phyloP scores from a whole-genome alignment of 2,329 filamentous ascomycete species.

The Ceratocystis diversiconidia region DNA sequence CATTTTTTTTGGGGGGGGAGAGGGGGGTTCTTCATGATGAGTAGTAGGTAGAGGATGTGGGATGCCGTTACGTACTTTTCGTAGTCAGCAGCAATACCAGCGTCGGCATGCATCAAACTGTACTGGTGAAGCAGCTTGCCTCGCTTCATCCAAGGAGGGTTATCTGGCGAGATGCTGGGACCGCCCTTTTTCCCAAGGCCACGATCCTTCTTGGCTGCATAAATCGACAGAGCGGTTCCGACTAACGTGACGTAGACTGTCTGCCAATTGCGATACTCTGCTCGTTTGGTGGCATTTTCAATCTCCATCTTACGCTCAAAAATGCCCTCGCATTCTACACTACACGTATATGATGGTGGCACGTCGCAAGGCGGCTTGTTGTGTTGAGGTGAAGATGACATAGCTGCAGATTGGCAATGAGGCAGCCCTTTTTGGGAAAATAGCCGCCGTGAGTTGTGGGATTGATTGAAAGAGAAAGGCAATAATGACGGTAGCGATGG shows the following conservation, averaged over 20 bases:
- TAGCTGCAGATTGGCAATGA: neutral
- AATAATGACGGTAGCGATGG: neutral
- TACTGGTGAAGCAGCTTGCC: conserved; percentile 51
- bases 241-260: conserved; percentile 48
- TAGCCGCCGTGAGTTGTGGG: conserved; percentile 15
- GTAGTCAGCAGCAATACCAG: conserved; percentile 60
- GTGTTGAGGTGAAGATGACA: conserved; percentile 17
- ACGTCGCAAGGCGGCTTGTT: conserved; percentile 29
- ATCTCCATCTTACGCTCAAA: conserved; percentile 54
- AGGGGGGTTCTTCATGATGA: neutral
- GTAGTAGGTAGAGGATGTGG: neutral
- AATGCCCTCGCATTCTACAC: conserved; percentile 40
- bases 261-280: conserved; percentile 49
- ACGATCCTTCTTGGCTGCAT: conserved; percentile 47
- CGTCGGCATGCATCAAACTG: conserved; percentile 59
- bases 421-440: neutral
- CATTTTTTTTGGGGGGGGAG: no score
- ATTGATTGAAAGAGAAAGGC: conserved; percentile 2
- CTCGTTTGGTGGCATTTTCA: conserved; percentile 47
- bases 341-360: conserved; percentile 43
- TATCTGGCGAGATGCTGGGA: conserved; percentile 35
- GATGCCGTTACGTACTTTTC: conserved; percentile 40
- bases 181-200: conserved; percentile 37
- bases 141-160: conserved; percentile 37
- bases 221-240: conserved; percentile 53